These are phyloP conservation scores for Mortierella hygrophila DNA, from an alignment of 192 early-diverging fungal species.

Conservation along the genomic window DNA sequence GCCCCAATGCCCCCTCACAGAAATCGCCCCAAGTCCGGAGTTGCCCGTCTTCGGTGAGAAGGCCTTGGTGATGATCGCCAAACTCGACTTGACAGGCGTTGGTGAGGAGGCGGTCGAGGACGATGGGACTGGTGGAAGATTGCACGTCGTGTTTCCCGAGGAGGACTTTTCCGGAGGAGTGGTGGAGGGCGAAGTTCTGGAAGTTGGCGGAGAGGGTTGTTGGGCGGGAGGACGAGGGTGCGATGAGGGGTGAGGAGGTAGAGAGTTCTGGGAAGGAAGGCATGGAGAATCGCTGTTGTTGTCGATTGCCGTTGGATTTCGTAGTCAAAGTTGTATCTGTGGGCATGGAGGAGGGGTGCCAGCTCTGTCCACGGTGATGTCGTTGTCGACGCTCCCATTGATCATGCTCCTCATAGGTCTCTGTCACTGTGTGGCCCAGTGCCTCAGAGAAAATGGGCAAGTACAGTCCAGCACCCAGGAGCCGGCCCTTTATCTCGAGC, in stretches of 20 bases:
- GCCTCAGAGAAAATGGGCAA: conserved; percentile 51
- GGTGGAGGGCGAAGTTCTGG: conserved; percentile 32
- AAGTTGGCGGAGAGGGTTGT: conserved; percentile 36
- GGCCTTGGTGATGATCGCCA: conserved; percentile 44
- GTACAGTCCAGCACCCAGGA: conserved; percentile 29
- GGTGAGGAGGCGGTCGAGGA: conserved; percentile 26
- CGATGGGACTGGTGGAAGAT: conserved; percentile 6
- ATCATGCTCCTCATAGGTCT: conserved; percentile 41
- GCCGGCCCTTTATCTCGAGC: conserved; percentile 22
- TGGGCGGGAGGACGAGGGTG: conserved; percentile 10
- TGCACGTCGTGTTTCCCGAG: conserved; percentile 30
- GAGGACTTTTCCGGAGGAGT: conserved; percentile 41
- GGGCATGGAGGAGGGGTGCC: not conserved
- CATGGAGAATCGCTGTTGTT: not conserved
- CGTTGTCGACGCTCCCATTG: conserved; percentile 28
- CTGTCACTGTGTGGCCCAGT: conserved; percentile 21
- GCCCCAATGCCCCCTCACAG: conserved; percentile 31
- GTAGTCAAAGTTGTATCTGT: not conserved
- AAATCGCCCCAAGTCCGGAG: conserved; percentile 43
- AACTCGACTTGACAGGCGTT: conserved; percentile 39
- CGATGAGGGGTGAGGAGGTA: not conserved
- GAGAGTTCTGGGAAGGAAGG: not conserved
- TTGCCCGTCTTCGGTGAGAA: conserved; percentile 43
- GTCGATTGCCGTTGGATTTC: not conserved
- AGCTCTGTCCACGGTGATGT: conserved; percentile 4